phyloP scores from a whole-genome alignment of 2,329 filamentous ascomycete species.

The Sclerotinia nivalis region DNA sequence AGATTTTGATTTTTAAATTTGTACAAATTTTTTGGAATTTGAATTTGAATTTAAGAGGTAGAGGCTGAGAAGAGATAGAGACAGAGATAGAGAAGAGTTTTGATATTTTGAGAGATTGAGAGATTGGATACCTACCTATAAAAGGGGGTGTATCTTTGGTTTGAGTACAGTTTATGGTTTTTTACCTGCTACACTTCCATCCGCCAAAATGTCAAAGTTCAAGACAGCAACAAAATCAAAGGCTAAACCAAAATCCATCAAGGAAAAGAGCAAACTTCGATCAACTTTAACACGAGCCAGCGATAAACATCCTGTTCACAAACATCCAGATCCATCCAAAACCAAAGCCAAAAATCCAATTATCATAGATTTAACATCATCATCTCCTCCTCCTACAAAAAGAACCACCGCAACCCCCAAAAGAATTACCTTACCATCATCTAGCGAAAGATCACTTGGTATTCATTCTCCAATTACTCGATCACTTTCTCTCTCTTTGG shows the following conservation, averaged over 20 bases:
- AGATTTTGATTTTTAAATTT: too few relatives aligned
- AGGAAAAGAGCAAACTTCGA: neutral
- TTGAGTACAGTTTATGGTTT: too few relatives aligned
- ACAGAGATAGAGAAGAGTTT: too few relatives aligned
- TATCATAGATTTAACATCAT: slow-evolving; percentile 2
- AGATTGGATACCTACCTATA: too few relatives aligned
- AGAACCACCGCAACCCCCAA: neutral
- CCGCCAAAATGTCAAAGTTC: neutral
- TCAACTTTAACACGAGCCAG: neutral
- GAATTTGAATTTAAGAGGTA: too few relatives aligned
- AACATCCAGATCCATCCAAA: neutral
- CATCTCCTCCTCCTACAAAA: neutral
- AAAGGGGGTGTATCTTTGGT: too few relatives aligned
- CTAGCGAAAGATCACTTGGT: neutral
- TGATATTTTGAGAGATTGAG: too few relatives aligned
- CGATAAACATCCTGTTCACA: neutral
- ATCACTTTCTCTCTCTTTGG: neutral
- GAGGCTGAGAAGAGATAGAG: too few relatives aligned
- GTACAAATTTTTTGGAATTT: too few relatives aligned
- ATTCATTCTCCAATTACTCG: neutral
- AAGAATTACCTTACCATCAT: neutral
- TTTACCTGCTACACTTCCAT: too few relatives aligned
- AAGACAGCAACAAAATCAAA: neutral
- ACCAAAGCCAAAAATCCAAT: neutral
- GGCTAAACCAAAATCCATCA: neutral